Percentiles rank a stretch among this genome's conserved stretches.
phyloP scores from a whole-genome alignment of 495 filamentous ascomycete genomes.

The Penicillium desertorum region DNA sequence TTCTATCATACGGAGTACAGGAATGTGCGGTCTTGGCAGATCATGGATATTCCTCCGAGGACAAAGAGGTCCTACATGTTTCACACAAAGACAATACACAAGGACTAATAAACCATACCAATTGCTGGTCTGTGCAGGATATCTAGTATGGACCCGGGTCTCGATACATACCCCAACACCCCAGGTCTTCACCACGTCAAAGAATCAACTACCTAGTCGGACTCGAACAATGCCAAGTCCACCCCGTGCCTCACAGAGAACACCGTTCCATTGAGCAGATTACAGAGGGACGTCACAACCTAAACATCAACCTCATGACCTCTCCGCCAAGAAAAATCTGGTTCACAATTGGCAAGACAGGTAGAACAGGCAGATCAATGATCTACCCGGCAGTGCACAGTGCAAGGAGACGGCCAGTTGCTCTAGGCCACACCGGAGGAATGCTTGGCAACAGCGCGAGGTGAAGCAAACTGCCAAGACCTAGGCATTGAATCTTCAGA shows the following conservation, averaged over 20 bases:
- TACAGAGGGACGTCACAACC: neutral
- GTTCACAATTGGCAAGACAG: neutral
- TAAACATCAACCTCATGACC: neutral
- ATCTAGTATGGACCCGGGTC: neutral
- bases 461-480: slow-evolving; percentile 25
- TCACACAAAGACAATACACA: slow-evolving; percentile 2
- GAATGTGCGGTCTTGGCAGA: neutral
- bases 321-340: slow-evolving; percentile 1
- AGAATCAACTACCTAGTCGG: neutral
- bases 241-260: slow-evolving; percentile 2
- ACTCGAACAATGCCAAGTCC: slow-evolving; percentile 7
- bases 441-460: slow-evolving; percentile 23
- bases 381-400: slow-evolving; percentile 13
- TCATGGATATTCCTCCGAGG: neutral
- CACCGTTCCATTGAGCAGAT: slow-evolving; percentile 1
- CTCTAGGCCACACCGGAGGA: slow-evolving; percentile 16
- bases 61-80: neutral
- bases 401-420: slow-evolving; percentile 6
- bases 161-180: neutral
- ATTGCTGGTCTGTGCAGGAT: neutral
- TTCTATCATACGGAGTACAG: neutral
- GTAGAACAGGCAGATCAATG: slow-evolving; percentile 17
- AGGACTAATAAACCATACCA: neutral
- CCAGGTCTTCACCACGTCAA: neutral
- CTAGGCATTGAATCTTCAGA: slow-evolving; percentile 26